phyloP scores from a whole-genome alignment of 257 asterid genomes.

The Solanum sitiens region DNA sequence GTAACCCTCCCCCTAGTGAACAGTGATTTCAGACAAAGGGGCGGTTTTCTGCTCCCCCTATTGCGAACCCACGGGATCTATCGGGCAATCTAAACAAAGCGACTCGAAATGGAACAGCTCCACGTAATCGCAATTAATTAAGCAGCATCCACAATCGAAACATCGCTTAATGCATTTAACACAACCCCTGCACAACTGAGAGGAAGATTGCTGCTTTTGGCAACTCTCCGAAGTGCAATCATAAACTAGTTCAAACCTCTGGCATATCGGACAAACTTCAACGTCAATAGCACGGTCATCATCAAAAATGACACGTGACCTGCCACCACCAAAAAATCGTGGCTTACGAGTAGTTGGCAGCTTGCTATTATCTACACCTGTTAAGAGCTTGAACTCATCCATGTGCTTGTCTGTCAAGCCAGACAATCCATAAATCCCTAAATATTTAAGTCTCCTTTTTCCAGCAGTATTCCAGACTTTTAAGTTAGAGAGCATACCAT shows the following conservation, averaged over 20 bases:
- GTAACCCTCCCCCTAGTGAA: neutral
- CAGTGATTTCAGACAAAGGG: neutral
- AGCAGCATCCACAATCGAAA: slow-evolving; percentile 59
- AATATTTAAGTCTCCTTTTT: slow-evolving; percentile 38
- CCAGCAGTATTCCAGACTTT: slow-evolving; percentile 42
- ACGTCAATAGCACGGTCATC: slow-evolving; percentile 59
- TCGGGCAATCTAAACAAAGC: slow-evolving; percentile 41
- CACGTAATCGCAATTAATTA: slow-evolving; percentile 32
- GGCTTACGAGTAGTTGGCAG: slow-evolving; percentile 19
- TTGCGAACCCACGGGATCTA: slow-evolving; percentile 7
- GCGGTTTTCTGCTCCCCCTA: slow-evolving; percentile 2
- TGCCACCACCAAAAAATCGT: slow-evolving; percentile 25
- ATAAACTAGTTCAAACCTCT: slow-evolving; percentile 38
- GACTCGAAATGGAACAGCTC: slow-evolving; percentile 44
- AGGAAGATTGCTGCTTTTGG: slow-evolving; percentile 16
- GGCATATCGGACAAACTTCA: slow-evolving; percentile 65
- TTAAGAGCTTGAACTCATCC: slow-evolving; percentile 45
- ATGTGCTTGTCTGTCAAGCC: slow-evolving; percentile 39
- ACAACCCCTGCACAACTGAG: slow-evolving; percentile 60
- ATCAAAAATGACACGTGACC: slow-evolving; percentile 46
- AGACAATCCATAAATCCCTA: slow-evolving; percentile 41
- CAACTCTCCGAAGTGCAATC: slow-evolving; percentile 70
- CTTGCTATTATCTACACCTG: slow-evolving; percentile 31
- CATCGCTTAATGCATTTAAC: slow-evolving; percentile 57
- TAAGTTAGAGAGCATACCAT: slow-evolving; percentile 32